Base-by-base conservation (phyloP, 2,329 filamentous ascomycete genomes). In the Clarireedia hainanense region DNA sequence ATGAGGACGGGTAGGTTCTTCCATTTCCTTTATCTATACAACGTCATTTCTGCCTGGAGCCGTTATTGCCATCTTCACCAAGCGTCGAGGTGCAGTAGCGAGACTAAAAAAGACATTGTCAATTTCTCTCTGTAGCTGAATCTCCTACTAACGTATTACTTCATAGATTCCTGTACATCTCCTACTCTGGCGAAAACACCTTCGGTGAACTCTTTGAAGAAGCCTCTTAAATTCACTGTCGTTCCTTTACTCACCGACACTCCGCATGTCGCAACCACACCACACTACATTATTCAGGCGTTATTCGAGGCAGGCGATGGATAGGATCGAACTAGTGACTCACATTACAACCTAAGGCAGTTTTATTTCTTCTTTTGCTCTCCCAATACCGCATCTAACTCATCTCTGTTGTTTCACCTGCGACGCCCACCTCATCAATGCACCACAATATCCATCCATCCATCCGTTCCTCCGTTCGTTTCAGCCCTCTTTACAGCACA, bases 111-210 rank as follows among this genome's bases (percentile, higher is more conserved):
- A 47, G 34, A 24, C 6, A 45, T 12, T 34, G 4, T 34, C 30
- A 34, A 34, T 34, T 12, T 34, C 30, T 30, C 27, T 34, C 9
- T 34, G 10, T 34, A 3, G 24, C 47, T 5, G 26, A 26, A 43
- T 9, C 23, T 26, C 34, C 6, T 46, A 39, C 49, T 52, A 50
- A 49, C 39, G 46, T 27, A 23, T 26, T 20, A 58, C 50, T 24
- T 24, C 50, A 62, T 50, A 68, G 67, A 36, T 69, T 97, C 80
- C 81, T 99, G 59, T 99, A 99, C 80, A 99, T 99, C 77, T 97
- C 92, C 80, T 88, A 85, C 81, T 97, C 92, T 50, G 94, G 94
- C 76, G 94, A 97, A 84, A 99, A 97, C 81, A 99, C 94, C 55
- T 99, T 99, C 71, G 94, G 94, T 70, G 47, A 45, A 45, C 27